Base-by-base conservation (phyloP, 768 basidiomycete genomes). In the Trametes villosa region DNA sequence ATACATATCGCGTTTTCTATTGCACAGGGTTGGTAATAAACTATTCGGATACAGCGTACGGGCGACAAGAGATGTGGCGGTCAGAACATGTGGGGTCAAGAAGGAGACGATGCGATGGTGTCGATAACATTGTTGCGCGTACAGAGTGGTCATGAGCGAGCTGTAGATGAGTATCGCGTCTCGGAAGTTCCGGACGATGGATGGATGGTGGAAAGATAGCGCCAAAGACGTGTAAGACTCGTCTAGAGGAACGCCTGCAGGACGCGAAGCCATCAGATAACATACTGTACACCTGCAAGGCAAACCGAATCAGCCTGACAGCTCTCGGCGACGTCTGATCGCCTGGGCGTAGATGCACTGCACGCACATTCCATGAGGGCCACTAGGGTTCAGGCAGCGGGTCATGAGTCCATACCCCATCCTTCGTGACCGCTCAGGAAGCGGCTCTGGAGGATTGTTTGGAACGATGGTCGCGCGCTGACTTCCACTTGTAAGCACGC, bases 401-500 rank as follows among this genome's bases (percentile, higher is more conserved):
- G 52, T 65, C 60, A 67, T 45, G 66, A 60, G 47, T 68, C 75
- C 72, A 71, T 68, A 17, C 80, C 75, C 94, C 94, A 97, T 7
- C 95, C 94, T 31, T 81, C 86, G 22, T 76, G 73, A 9, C 94
- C 94, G 54, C 80, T 80, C 63, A 98, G 77, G 78, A 97, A 98
- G 29, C 88, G 83, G 73, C 87, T 89, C 68, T 88, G 80, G 36
- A 92, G 77, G 53, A 98, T 84, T 70, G 81, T 81, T 68, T 94
- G 92, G 70, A 96, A 97, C 5, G 89, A 88, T 17, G 96, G 96
- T 54, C 96, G 83, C 24, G 87, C 86, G 36, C 72, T 75, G 38
- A 92, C 82, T 36, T 91, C 86, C n/a, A 96, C 83, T 66, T 86
- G 86, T 44, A 98, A 79, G 74, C 97, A 98, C 33, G 89, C 86